Evolutionary conservation across 352 stramenopile species (phyloP), one percentile per base, ranked within the genome.

Genomic region (Phytopythium mirpurense): DNA sequence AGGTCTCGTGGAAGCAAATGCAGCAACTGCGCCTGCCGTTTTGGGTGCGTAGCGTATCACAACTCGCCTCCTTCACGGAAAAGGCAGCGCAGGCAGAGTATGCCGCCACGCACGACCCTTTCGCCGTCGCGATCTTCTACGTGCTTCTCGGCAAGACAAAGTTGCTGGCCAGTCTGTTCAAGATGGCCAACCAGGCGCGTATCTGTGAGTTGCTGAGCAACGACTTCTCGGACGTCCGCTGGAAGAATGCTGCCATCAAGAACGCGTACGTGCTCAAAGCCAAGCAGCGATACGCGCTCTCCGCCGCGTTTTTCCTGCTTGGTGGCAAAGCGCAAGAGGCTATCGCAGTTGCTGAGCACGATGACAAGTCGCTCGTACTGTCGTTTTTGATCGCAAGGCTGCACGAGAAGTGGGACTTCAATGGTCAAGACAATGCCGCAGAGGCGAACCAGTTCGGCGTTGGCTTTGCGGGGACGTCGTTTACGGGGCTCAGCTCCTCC

Each of bases 211-310:
- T 96, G 3, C 29, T 96, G 11, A 66, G 58, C 15, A 95, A 95
- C 52, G 73, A 96, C 52, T 96, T 96, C 60, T 62, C 65, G 0
- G 83, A 96, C 19, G 49, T 71, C 27, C 77, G 83, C 34, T 96
- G 86, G 87, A 85, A 87, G 46, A 92, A 86, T 43, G 85, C 83
- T 11, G 86, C 87, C 15, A 81, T 95, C n/a, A 96, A 96, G 62
- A 96, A 96, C 44, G 87, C 87, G 0, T 95, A 90, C 54, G 84
- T 93, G 32, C 58, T 96, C 18, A 93, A 95, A 54, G 75, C 76
- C 16, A 95, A 96, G 56, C 79, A 89, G 21, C 81, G 83, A 15
- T 93, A 87, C 40, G 70, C 78, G 45, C 61, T 95, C 11, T 89
- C 83, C 0, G 83, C 85, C 2, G 73, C 85, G 1, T 95, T 95